A percentile compares a stretch with the other conserved stretches of the same genome.
Conservation (phyloP, 768 basidiomycete genomes). For the Lactifluus rugatus region DNA sequence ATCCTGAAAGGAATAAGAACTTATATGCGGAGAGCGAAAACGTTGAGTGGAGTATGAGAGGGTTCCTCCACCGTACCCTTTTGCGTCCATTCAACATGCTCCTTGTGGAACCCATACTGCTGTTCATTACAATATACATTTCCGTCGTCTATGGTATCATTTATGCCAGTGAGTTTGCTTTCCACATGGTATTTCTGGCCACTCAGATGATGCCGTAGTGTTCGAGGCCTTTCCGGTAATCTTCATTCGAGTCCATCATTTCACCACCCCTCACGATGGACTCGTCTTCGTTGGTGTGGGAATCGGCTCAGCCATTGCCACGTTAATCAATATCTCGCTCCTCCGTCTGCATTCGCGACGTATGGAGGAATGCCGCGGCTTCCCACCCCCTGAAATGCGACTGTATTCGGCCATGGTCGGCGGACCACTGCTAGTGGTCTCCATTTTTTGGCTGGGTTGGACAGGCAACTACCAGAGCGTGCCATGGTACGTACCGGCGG, state of each 20-base stretch:
- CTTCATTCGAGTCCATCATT: constrained; percentile 23
- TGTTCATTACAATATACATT: constrained; percentile 51
- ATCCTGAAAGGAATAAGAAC: constrained; percentile 35
- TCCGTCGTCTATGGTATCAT: constrained; percentile 42
- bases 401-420: constrained; percentile 29
- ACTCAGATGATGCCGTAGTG: constrained; percentile 19
- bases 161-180: not conserved
- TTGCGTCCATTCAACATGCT: constrained; percentile 55
- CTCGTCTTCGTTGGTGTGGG: constrained; percentile 33
- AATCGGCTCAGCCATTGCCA: constrained; percentile 28
- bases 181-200: not conserved
- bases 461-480: constrained; percentile 40
- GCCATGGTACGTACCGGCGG: constrained; percentile 50
- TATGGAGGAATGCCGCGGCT: constrained; percentile 30
- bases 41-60: constrained; percentile 40
- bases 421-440: constrained; percentile 26
- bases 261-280: constrained; percentile 27
- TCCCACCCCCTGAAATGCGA: constrained; percentile 33
- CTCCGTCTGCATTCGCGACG: constrained; percentile 11
- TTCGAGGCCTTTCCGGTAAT: constrained; percentile 32
- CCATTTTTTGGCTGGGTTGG: constrained; percentile 40
- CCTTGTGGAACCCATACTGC: constrained; percentile 47
- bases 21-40: constrained; percentile 48
- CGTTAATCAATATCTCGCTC: constrained; percentile 21
- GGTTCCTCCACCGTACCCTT: constrained; percentile 46